A percentile compares a stretch with the other conserved stretches of the same genome.
phyloP scores from a whole-genome alignment of 2,329 filamentous ascomycete species.

The Metarhizium anisopliae region DNA sequence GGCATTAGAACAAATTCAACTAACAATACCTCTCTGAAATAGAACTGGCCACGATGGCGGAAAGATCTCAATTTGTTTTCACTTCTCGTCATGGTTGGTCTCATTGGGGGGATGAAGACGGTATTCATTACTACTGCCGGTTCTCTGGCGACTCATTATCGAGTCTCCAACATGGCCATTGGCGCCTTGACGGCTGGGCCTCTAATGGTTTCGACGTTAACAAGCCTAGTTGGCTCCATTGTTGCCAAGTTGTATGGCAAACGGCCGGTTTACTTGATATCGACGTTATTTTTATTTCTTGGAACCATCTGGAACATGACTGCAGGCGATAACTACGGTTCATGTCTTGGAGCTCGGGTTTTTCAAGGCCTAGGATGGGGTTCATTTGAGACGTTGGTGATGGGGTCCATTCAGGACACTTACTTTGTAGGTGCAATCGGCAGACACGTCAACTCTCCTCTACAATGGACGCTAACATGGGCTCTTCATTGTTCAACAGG shows the following conservation, averaged over 20 bases:
- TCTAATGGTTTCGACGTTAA: conserved; percentile 38
- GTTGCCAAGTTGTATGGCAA: conserved; percentile 41
- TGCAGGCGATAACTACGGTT: conserved; percentile 28
- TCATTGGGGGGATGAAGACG: conserved; percentile 45
- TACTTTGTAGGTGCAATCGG: conserved; percentile 38
- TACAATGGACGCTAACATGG: not conserved
- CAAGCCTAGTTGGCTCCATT: conserved; percentile 33
- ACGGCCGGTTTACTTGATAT: conserved; percentile 41
- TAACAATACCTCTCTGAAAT: not conserved
- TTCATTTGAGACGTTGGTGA: conserved; percentile 44
- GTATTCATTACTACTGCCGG: conserved; percentile 40
- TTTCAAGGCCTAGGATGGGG: conserved; percentile 52
- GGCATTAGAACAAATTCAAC: not conserved
- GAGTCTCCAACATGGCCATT: conserved; percentile 36
- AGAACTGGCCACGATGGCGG: conserved; percentile 49
- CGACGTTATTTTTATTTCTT: conserved; percentile 35
- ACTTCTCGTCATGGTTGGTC: conserved; percentile 35
- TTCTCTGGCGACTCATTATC: conserved; percentile 31
- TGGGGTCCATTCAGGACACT: conserved; percentile 45
- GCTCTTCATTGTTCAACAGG: conserved; percentile 17
- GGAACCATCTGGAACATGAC: conserved; percentile 43
- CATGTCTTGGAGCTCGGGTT: conserved; percentile 42
- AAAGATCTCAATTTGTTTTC: conserved; percentile 40
- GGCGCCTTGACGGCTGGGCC: conserved; percentile 44
- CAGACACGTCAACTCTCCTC: too few species aligned